Evolutionary conservation across 1,284 basidiomycete genomes (phyloP).

Genomic region (Schizophyllum commune): DNA sequence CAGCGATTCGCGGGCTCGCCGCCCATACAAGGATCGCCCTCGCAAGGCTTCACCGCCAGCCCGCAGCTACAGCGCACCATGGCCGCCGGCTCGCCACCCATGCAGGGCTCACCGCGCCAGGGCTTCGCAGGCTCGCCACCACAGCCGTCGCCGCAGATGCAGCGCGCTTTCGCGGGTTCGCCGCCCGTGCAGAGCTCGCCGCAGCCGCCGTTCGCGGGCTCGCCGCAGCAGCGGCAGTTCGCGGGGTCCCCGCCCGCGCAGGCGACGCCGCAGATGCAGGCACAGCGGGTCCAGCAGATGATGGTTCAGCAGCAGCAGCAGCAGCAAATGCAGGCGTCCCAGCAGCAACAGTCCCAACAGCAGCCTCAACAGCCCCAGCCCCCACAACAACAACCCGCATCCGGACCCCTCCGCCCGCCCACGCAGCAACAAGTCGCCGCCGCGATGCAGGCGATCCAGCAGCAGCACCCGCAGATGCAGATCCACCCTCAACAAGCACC

Average conservation of each 20-base stretch:
- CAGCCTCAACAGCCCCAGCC: constrained; percentile 17
- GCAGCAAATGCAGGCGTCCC: constrained; percentile 3
- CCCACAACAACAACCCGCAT: constrained; percentile 10
- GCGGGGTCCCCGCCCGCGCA: too few relatives aligned
- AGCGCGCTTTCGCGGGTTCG: background rate
- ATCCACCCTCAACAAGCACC: background rate
- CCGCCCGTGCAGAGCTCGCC: background rate
- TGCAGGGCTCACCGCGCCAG: background rate
- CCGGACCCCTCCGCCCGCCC: constrained; percentile 19
- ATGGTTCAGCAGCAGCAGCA: constrained; percentile 9
- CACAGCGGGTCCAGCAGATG: constrained; percentile 10
- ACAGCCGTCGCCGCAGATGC: background rate
- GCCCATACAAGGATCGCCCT: background rate
- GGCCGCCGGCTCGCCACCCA: background rate
- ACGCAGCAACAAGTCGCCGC: constrained; percentile 8
- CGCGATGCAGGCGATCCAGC: background rate
- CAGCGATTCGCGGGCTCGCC: background rate
- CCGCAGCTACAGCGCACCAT: background rate
- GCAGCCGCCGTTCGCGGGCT: background rate
- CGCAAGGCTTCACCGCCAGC: background rate
- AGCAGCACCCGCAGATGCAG: constrained; percentile 13
- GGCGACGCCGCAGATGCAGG: constrained; percentile 7
- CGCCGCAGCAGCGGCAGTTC: background rate
- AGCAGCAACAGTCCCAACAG: constrained; percentile 17
- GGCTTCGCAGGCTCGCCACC: background rate